phyloP scores from a whole-genome alignment of 768 basidiomycete species.

The Mycena galericulata region DNA sequence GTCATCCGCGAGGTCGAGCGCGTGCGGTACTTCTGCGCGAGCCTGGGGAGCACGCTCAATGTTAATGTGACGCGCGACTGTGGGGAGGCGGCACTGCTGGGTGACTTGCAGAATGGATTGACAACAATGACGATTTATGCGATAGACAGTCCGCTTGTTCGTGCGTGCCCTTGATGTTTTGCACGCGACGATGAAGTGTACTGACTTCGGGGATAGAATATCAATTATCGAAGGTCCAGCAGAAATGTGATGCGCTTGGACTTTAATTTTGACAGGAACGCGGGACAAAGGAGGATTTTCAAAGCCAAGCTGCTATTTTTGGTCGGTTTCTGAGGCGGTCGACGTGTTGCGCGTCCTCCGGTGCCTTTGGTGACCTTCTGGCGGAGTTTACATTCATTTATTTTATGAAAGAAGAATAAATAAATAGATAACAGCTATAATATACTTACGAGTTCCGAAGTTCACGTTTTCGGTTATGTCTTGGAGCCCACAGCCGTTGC shows the following conservation, averaged over 20 bases:
- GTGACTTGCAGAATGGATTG: conserved; percentile 32
- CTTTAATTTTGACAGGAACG: no score
- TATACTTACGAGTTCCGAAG: no score
- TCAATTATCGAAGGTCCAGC: conserved; percentile 31
- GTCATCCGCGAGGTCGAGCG: conserved; percentile 26
- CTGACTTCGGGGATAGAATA: conserved; percentile 18
- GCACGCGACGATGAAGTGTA: background rate
- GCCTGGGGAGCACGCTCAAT: conserved; percentile 24
- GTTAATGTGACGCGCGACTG: conserved; percentile 13
- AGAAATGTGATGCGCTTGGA: conserved; percentile 27
- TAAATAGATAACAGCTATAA: no score
- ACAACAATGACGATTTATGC: conserved; percentile 32
- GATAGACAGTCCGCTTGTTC: conserved; percentile 29
- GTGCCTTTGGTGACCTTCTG: no score
- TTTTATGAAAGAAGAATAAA: no score
- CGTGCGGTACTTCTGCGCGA: conserved; percentile 26
- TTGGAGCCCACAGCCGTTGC: no score
- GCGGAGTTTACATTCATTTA: no score
- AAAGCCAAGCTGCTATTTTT: no score
- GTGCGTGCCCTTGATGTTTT: conserved; percentile 21
- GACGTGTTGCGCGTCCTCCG: no score
- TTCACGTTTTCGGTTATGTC: no score
- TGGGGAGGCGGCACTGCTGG: conserved; percentile 23
- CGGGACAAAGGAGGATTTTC: no score
- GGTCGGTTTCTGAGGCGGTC: no score